Base-by-base conservation (phyloP, 2,329 filamentous ascomycete species). In the Trichophyton simii region DNA sequence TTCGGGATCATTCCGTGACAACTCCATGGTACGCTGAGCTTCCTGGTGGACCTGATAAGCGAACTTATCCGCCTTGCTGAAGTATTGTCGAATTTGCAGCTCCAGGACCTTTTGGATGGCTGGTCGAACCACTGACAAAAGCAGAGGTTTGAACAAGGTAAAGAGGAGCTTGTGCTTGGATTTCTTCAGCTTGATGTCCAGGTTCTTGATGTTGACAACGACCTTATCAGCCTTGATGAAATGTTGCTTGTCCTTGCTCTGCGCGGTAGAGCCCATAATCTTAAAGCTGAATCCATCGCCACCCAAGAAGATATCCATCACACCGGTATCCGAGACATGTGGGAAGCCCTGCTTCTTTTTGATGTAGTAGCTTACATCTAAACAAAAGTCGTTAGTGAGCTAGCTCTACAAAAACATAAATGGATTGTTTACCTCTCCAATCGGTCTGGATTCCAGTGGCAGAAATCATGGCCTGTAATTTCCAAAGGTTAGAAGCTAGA, bases 191-290 rank as follows among this genome's bases (percentile, higher is more conserved):
- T 95, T 96, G 77, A 99, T 86, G 67, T 87, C 83, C 62, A 96
- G 81, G 70, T 91, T 71, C 76, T 89, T 88, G 67, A 96, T 83
- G 68, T 89, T 85, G 20, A 95, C 89, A 46, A 88, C 81, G 2
- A 96, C 87, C 74, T 88, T 91, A 71, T 95, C 90, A 63, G 97
- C 82, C 82, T 96, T 96, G 83, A 97, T 92, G 77, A 95, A 94
- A 73, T 94, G 85, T 68, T 88, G 84, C 31, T 80, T 78, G 69
- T 96, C 91, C 20, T 79, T 80, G 71, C 86, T 83, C 59, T 92
- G 85, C 2, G 89, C 86, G 55, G 86, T 91, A 61, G 91, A 89
- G 67, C 96, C 82, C 72, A 90, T 89, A 71, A 97, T 84, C 75
- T 91, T 91, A 82, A 97, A 96, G 69, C 87, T 88, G 73, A 99